Conservation (phyloP, 2,329 filamentous ascomycete genomes). For the Aspergillus sp. region DNA sequence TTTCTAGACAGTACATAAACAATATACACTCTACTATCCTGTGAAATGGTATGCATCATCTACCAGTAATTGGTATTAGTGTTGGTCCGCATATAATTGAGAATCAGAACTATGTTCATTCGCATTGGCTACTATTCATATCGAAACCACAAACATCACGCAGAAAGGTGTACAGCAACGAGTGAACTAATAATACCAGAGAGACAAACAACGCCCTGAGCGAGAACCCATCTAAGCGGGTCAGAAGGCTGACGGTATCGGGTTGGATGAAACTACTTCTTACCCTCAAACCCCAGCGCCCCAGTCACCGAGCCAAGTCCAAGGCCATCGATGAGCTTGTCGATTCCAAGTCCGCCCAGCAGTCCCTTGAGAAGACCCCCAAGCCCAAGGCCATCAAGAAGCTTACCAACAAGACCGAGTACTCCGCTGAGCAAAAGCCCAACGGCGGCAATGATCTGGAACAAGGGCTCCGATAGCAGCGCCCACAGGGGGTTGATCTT, state of each 20-base stretch:
- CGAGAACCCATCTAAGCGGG: background rate
- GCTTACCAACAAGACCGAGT: conserved; percentile 75
- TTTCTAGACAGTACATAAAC: no score
- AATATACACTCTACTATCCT: no score
- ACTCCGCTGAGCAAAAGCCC: conserved; percentile 81
- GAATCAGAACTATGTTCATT: background rate
- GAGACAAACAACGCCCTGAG: background rate
- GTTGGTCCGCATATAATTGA: no score
- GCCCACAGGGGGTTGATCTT: conserved; percentile 87
- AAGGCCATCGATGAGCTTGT: conserved; percentile 50
- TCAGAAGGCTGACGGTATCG: background rate
- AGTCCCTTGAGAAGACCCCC: conserved; percentile 77
- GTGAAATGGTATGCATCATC: no score
- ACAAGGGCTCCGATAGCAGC: conserved; percentile 70
- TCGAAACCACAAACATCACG: background rate
- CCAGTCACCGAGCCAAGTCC: conserved; percentile 51
- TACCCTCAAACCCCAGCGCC: conserved; percentile 43
- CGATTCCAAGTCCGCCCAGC: conserved; percentile 69
- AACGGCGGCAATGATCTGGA: conserved; percentile 89
- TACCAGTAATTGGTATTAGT: no score
- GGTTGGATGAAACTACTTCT: conserved; percentile 42
- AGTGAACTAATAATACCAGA: background rate
- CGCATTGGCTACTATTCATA: background rate
- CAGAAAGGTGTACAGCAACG: background rate
- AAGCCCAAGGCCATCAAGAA: conserved; percentile 77